Percentiles rank a stretch among this genome's conserved stretches.
These are phyloP conservation scores for Candida broadrunensis DNA, from an alignment of 805 yeast genomes.

Conservation along the genomic window DNA sequence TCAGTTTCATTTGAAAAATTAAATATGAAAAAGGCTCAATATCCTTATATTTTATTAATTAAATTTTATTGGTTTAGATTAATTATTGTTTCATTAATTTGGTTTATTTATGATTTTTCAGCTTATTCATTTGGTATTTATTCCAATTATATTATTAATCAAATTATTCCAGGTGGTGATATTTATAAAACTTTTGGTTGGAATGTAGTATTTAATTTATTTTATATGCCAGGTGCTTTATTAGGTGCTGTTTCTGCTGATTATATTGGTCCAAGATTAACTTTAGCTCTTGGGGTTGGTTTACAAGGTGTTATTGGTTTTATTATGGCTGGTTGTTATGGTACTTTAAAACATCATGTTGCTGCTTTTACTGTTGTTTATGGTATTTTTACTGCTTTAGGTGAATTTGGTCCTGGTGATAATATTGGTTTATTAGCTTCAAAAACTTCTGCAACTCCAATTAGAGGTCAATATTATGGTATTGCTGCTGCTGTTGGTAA, in stretches of 20 bases:
- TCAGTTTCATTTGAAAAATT: slow-evolving; percentile 68
- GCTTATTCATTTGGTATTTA: slow-evolving; percentile 85
- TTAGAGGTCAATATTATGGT: slow-evolving; percentile 89
- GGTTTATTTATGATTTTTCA: slow-evolving; percentile 92
- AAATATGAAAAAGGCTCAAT: slow-evolving; percentile 57
- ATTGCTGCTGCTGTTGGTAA: slow-evolving; percentile 91
- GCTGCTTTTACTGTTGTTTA: slow-evolving; percentile 83
- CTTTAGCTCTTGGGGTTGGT: slow-evolving; percentile 65
- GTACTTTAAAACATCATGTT: slow-evolving; percentile 52
- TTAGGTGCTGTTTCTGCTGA: slow-evolving; percentile 86
- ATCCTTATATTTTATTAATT: slow-evolving; percentile 67
- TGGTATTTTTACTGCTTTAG: slow-evolving; percentile 83
- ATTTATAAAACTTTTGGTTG: slow-evolving; percentile 82
- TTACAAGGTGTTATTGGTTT: slow-evolving; percentile 78
- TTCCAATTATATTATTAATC: slow-evolving; percentile 65
- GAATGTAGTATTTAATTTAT: slow-evolving; percentile 84
- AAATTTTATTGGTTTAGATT: slow-evolving; percentile 86
- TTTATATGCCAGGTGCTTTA: slow-evolving; percentile 88
- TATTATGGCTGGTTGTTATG: slow-evolving; percentile 74
- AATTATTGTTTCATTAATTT: slow-evolving; percentile 64
- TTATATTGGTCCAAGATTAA: slow-evolving; percentile 85
- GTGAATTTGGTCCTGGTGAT: slow-evolving; percentile 95
- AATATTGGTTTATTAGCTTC: slow-evolving; percentile 86
- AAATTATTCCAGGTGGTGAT: slow-evolving; percentile 56
- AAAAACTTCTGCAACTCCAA: slow-evolving; percentile 80